Evolutionary conservation across 208 protist species (phyloP), one percentile per base, ranked within the genome.

Genomic region (Crithidia expoeki): DNA sequence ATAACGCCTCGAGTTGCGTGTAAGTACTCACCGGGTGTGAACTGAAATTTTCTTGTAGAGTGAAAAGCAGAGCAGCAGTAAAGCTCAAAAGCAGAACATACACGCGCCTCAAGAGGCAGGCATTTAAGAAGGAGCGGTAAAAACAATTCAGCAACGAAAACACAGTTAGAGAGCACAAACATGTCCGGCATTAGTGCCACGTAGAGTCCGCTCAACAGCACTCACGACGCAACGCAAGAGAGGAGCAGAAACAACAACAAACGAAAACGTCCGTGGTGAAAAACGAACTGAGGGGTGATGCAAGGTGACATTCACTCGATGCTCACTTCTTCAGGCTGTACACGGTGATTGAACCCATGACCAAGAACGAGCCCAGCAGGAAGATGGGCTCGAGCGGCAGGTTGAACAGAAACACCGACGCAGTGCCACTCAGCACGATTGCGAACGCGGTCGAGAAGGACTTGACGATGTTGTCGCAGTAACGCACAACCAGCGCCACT

Each of bases 401-500:
- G 25, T 76, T 33, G 16, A 85, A 79, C 21, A 88, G 63, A 46
- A n/a, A 77, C 17, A 72, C 68, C 4, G 79, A 87, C 21, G 68
- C 74, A 1, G 77, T 67, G 10, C 79, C 77, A 28, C 69, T 80
- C 30, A 90, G 42, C 14, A 89, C 63, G 49, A 90, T 90, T 1
- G 83, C 44, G 9, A 78, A 60, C 0, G 72, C 81, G 2, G 82
- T 85, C 14, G 84, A 83, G 70, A 94, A 92, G 0, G 79, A 67
- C 63, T 92, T 92, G 27, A 92, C 66, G 16, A 94, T 91, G 78
- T 89, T 92, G 79, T 90, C 81, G 17, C 84, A 77, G 76, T 94
- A 86, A 47, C 83, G 76, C 42, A 94, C 59, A 0, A 92, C 84
- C 32, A 92, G 17, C 2, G 84, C 87, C 16, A 94, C 80, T 10